These are phyloP conservation scores for Fistulifera pelliculosa DNA, from an alignment of 108 stramenopile genomes.

Conservation along the genomic window DNA sequence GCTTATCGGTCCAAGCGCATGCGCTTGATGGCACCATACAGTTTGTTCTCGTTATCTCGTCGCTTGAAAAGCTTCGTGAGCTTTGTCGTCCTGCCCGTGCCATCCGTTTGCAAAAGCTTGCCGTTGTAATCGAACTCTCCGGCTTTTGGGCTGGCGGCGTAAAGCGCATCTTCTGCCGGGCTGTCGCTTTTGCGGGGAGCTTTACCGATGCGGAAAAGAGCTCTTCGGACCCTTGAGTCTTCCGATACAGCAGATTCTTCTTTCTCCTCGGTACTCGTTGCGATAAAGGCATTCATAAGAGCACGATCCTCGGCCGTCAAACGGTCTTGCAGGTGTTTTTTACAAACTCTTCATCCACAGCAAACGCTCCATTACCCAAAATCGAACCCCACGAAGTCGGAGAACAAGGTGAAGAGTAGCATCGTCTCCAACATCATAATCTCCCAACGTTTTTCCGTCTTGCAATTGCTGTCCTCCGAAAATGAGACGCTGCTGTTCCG, in stretches of 20 bases:
- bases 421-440: slow-evolving; percentile 94
- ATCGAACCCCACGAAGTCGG: slow-evolving; percentile 67
- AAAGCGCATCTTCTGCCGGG: slow-evolving; percentile 41
- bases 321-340: slow-evolving; percentile 31
- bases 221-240: slow-evolving; percentile 27
- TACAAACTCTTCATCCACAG: slow-evolving; percentile 80
- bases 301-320: slow-evolving; percentile 56
- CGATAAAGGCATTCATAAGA: slow-evolving; percentile 68
- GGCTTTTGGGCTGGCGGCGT: slow-evolving; percentile 18
- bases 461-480: slow-evolving; percentile 97
- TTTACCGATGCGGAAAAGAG: slow-evolving; percentile 58
- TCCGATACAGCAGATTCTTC: background rate
- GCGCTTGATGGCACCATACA: slow-evolving; percentile 49
- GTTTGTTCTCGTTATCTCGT: slow-evolving; percentile 62
- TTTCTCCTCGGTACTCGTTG: background rate
- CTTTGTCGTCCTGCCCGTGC: slow-evolving; percentile 52
- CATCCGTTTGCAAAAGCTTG: slow-evolving; percentile 53
- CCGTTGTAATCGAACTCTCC: slow-evolving; percentile 65
- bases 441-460: slow-evolving; percentile 90
- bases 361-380: slow-evolving; percentile 40
- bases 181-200: slow-evolving; percentile 33
- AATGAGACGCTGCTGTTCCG: slow-evolving; percentile 92
- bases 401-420: slow-evolving; percentile 90
- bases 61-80: slow-evolving; percentile 79
- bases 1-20: slow-evolving; percentile 44